Conservation (phyloP, 805 yeast genomes). For the Cyberlindnera americana region DNA sequence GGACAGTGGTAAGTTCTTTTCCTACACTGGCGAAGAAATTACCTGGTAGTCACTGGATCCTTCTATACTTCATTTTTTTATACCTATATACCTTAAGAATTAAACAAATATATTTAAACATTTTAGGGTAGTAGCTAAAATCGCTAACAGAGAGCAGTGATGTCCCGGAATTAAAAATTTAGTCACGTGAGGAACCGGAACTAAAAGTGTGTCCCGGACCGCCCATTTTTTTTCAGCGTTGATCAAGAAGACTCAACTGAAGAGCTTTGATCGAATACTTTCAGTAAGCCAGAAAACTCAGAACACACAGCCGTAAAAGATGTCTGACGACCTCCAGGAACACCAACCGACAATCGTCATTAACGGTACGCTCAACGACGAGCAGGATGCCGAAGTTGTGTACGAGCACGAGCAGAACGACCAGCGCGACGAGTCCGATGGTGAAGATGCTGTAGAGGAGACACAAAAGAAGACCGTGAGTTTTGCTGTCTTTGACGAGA, state of each 20-base stretch:
- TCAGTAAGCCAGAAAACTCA: no score
- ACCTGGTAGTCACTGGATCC: no score
- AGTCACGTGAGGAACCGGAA: background rate
- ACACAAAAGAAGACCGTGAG: slow-evolving; percentile 70
- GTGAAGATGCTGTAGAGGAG: slow-evolving; percentile 39
- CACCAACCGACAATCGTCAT: slow-evolving; percentile 84
- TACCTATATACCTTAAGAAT: no score
- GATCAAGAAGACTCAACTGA: slow-evolving; percentile 1
- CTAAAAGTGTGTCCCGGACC: slow-evolving; percentile 2
- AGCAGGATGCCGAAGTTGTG: slow-evolving; percentile 27
- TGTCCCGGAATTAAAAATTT: no score
- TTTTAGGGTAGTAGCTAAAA: no score
- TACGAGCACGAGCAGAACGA: slow-evolving; percentile 28
- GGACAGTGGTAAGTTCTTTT: slow-evolving; percentile 28
- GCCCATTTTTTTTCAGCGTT: slow-evolving; percentile 10
- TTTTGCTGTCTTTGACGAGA: slow-evolving; percentile 69
- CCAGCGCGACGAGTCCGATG: slow-evolving; percentile 35
- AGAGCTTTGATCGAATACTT: no score
- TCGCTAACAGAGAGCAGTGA: no score
- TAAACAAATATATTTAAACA: no score
- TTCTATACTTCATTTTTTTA: no score
- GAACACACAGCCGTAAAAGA: slow-evolving; percentile 13
- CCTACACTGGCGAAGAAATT: slow-evolving; percentile 21
- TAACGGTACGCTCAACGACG: slow-evolving; percentile 50
- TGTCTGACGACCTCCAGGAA: slow-evolving; percentile 81